phyloP scores from a whole-genome alignment of 139 green algal genomes.

The Tetraselmis striata region DNA sequence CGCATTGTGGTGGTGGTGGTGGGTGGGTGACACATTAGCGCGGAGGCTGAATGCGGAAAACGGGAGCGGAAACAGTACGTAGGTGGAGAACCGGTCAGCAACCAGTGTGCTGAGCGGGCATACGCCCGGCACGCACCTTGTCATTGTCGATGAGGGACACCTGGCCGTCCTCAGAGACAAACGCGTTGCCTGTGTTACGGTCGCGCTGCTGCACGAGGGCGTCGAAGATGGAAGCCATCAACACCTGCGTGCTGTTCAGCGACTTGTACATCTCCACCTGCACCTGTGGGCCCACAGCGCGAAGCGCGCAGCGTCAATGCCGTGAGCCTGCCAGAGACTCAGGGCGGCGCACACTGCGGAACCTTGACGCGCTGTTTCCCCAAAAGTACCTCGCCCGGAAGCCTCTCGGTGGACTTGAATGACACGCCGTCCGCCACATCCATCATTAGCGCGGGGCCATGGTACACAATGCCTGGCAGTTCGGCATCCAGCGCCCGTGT shows the following conservation, averaged over 20 bases:
- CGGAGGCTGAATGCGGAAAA: no score
- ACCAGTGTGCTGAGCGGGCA: no score
- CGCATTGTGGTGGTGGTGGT: no score
- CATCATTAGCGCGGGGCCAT: not conserved
- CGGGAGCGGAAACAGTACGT: no score
- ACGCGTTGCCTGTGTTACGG: not conserved
- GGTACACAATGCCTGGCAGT: not conserved
- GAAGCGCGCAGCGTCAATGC: no score
- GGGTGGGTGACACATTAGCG: no score
- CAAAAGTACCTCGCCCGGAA: not conserved
- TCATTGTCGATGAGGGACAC: not conserved
- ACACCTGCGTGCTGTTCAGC: not conserved
- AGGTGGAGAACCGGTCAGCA: no score
- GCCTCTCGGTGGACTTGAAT: not conserved
- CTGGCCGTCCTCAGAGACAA: not conserved
- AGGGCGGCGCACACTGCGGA: no score
- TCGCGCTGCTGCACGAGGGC: not conserved
- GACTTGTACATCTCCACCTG: not conserved
- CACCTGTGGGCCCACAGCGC: not conserved
- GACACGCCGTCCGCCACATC: not conserved
- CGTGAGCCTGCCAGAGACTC: no score
- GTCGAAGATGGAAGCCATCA: not conserved
- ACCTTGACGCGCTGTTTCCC: no score
- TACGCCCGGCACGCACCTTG: no score
- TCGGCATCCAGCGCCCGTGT: no score